These are phyloP conservation scores for Acacia pycnantha DNA, from an alignment of 331 rosid species.

Conservation along the genomic window DNA sequence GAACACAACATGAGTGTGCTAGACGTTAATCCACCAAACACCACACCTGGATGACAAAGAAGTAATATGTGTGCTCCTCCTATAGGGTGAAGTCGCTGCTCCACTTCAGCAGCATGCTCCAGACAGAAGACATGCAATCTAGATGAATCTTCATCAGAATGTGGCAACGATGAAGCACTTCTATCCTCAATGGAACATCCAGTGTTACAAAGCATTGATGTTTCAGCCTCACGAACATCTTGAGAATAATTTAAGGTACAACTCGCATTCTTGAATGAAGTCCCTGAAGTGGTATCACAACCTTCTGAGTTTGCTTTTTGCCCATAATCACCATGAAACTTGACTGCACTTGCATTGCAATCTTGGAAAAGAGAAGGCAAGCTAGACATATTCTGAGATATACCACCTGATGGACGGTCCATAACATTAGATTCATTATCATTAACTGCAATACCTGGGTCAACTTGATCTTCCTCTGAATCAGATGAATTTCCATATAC, in stretches of 20 bases:
- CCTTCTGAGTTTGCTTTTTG: constrained; percentile 22
- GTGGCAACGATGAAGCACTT: constrained; percentile 42
- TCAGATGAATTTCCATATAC: constrained; percentile 83
- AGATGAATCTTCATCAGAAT: constrained; percentile 72
- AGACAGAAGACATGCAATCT: constrained; percentile 91
- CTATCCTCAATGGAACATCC: constrained; percentile 33
- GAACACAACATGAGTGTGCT: not conserved
- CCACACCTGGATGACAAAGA: constrained; percentile 88
- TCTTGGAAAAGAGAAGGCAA: constrained; percentile 35
- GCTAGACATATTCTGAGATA: constrained; percentile 40
- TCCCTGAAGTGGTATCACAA: constrained; percentile 41
- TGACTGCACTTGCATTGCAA: constrained; percentile 32
- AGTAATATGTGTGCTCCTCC: constrained; percentile 79
- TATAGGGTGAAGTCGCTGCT: constrained; percentile 71
- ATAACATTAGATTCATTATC: constrained; percentile 31
- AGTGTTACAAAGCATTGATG: constrained; percentile 43
- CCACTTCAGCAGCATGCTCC: constrained; percentile 86
- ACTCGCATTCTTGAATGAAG: constrained; percentile 32
- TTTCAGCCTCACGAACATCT: constrained; percentile 41
- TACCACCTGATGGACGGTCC: constrained; percentile 42
- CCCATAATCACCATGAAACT: constrained; percentile 11
- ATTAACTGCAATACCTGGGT: constrained; percentile 38
- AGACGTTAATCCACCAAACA: constrained; percentile 6
- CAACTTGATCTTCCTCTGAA: constrained; percentile 69
- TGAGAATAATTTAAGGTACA: constrained; percentile 31